These are phyloP conservation scores for Coccomyxa subellipsoidea DNA, from an alignment of 163 green algal genomes.

Conservation along the genomic window DNA sequence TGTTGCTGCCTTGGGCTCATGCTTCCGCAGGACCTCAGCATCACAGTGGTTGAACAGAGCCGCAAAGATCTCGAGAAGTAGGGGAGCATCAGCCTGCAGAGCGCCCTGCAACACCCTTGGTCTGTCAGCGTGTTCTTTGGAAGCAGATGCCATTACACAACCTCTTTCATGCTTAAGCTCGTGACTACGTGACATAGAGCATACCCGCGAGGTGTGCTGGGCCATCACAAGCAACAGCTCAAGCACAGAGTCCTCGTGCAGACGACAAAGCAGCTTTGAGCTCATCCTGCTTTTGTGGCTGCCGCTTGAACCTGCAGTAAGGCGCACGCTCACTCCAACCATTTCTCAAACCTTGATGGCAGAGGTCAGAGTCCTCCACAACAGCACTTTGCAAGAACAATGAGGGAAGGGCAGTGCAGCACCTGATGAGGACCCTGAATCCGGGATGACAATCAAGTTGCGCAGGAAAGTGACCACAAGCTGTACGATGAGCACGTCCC, in stretches of 20 bases:
- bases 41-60: constrained; percentile 50
- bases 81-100: constrained; percentile 47
- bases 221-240: constrained; percentile 77
- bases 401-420: neutral
- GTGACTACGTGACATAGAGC: too few species aligned
- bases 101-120: constrained; percentile 11
- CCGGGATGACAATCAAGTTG: constrained; percentile 65
- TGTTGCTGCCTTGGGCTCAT: neutral
- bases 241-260: constrained; percentile 66
- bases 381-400: too few species aligned
- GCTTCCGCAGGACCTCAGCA: constrained; percentile 30
- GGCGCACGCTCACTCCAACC: too few species aligned
- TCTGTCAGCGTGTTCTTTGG: neutral
- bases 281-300: constrained; percentile 35
- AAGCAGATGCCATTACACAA: neutral
- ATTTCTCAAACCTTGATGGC: too few species aligned
- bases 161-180: too few species aligned
- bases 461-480: constrained; percentile 88
- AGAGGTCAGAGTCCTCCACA: too few species aligned
- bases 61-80: constrained; percentile 76
- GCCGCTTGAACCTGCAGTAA: constrained; percentile 23
- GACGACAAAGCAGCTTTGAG: constrained; percentile 50
- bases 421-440: constrained; percentile 1
- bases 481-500: constrained; percentile 72
- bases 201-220: constrained; percentile 45